These are phyloP conservation scores for Paraconiothyrium brasiliense DNA, from an alignment of 2,329 filamentous ascomycete species.

Conservation along the genomic window DNA sequence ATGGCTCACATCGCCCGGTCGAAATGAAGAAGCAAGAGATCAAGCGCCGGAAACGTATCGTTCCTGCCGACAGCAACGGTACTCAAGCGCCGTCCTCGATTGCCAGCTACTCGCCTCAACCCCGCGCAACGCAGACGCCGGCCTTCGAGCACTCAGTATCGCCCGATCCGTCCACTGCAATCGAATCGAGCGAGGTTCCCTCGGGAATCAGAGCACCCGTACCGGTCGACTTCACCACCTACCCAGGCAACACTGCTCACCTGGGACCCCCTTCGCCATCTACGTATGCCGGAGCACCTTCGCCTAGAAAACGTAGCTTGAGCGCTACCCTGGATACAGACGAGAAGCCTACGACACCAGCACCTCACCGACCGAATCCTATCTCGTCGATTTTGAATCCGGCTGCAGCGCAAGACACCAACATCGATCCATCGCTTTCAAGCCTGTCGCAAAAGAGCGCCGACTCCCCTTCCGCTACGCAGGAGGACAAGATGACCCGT, in stretches of 20 bases:
- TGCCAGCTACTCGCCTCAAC: constrained; percentile 41
- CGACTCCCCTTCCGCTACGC: constrained; percentile 33
- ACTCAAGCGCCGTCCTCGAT: constrained; percentile 41
- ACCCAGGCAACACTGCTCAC: constrained; percentile 31
- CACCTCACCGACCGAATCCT: constrained; percentile 43
- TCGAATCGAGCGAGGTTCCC: constrained; percentile 41
- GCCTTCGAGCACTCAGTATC: constrained; percentile 46
- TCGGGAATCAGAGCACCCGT: constrained; percentile 42
- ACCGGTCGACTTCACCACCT: constrained; percentile 51
- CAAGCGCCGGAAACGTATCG: constrained; percentile 92
- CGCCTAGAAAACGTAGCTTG: constrained; percentile 48
- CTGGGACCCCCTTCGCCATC: constrained; percentile 22
- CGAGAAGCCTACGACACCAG: constrained; percentile 33
- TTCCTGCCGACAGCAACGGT: constrained; percentile 70
- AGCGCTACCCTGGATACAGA: constrained; percentile 44
- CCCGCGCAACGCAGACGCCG: constrained; percentile 39
- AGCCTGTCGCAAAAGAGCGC: constrained; percentile 29
- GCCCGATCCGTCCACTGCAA: constrained; percentile 41
- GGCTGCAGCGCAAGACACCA: constrained; percentile 33
- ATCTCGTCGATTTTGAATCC: constrained; percentile 49
- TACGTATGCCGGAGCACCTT: constrained; percentile 32
- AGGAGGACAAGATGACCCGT: constrained; percentile 41
- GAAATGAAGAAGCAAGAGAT: constrained; percentile 99
- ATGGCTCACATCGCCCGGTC: constrained; percentile 89
- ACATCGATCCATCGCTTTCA: constrained; percentile 46